Conservation (phyloP, 2,329 filamentous ascomycete genomes). For the Chaetoscypha palmicola region DNA sequence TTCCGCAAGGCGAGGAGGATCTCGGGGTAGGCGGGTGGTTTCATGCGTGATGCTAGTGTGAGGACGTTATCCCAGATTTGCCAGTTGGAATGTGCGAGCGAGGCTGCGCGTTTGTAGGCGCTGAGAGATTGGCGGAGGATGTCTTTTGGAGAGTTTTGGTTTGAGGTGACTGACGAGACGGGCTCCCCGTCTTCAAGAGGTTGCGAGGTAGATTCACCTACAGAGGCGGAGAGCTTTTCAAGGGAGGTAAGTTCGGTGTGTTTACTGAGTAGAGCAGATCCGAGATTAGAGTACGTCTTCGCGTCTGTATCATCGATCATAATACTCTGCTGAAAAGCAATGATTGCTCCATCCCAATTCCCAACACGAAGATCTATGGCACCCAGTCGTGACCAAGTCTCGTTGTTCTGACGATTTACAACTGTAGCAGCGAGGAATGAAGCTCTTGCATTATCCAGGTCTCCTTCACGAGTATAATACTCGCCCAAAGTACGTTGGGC, state of each 20-base stretch:
- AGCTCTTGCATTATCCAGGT: conserved; percentile 62
- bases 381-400: conserved; percentile 84
- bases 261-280: conserved; percentile 69
- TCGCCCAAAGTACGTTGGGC: conserved; percentile 85
- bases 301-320: conserved; percentile 82
- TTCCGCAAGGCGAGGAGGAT: conserved; percentile 68
- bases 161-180: conserved; percentile 23
- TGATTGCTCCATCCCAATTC: conserved; percentile 69
- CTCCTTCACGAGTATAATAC: conserved; percentile 59
- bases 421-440: conserved; percentile 72
- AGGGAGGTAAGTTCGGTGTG: conserved; percentile 45
- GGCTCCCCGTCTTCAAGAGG: conserved; percentile 28
- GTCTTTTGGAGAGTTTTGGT: conserved; percentile 30
- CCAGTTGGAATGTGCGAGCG: conserved; percentile 77
- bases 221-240: conserved; percentile 27
- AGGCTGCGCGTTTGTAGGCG: conserved; percentile 81
- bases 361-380: conserved; percentile 77
- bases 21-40: conserved; percentile 67
- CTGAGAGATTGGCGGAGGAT: conserved; percentile 67
- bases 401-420: conserved; percentile 73
- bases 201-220: conserved; percentile 26
- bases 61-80: conserved; percentile 97
- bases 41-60: conserved; percentile 72
- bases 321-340: conserved; percentile 78
- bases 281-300: conserved; percentile 91